phyloP scores from a whole-genome alignment of 805 yeast species.

The Kuraishia piskuri region DNA sequence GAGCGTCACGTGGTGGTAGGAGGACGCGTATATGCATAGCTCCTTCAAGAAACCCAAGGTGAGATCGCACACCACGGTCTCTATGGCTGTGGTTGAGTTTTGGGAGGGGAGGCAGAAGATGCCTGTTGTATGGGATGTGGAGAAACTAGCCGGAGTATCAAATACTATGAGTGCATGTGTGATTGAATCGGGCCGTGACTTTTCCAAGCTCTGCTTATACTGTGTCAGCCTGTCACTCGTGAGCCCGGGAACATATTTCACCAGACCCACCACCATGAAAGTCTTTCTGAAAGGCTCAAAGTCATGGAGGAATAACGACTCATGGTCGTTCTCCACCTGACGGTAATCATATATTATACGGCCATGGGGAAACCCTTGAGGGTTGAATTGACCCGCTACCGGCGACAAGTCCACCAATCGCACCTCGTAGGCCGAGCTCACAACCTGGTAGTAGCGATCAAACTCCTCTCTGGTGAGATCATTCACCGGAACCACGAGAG shows the following conservation, averaged over 20 bases:
- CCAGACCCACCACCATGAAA: conserved; percentile 46
- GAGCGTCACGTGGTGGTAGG: conserved; percentile 71
- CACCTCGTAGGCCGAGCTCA: conserved; percentile 50
- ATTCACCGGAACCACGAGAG: conserved; percentile 63
- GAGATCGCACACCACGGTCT: conserved; percentile 68
- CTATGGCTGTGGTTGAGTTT: conserved; percentile 25
- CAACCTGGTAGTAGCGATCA: conserved; percentile 28
- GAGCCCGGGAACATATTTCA: conserved; percentile 20
- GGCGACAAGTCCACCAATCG: conserved; percentile 72
- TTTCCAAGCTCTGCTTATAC: conserved; percentile 31
- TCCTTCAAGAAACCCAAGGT: conserved; percentile 54
- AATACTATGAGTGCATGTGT: conserved; percentile 49
- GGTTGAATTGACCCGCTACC: conserved; percentile 59
- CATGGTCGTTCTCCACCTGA: conserved; percentile 38
- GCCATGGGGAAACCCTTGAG: conserved; percentile 81
- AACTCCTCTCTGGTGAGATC: conserved; percentile 33
- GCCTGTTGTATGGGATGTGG: conserved; percentile 6
- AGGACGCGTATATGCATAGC: conserved; percentile 60
- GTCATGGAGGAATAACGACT: conserved; percentile 66
- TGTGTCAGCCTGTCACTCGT: conserved; percentile 16
- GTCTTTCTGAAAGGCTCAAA: conserved; percentile 85
- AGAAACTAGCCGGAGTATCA: conserved; percentile 27
- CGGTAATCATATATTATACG: conserved; percentile 51
- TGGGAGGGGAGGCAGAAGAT: conserved; percentile 11
- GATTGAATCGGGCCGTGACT: conserved; percentile 41